Evolutionary conservation across 257 asterid genomes (phyloP).

Genomic region (Rubia yunnanensis): DNA sequence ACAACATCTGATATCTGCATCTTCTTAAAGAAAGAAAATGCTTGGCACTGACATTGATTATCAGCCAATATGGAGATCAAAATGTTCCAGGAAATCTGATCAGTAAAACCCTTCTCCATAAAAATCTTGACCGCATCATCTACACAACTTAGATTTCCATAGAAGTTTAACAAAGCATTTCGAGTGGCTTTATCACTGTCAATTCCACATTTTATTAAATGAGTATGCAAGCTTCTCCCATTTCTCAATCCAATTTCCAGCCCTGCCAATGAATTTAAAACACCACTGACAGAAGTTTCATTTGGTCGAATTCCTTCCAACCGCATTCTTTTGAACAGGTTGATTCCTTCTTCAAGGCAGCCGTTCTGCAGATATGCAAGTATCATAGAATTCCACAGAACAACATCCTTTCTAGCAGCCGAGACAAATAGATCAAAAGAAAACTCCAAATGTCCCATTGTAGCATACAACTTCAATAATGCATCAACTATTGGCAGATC

Average conservation of each 20-base stretch:
- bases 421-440: constrained; percentile 14
- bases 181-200: constrained; percentile 2
- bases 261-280: constrained; percentile 5
- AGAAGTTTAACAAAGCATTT: constrained; percentile 18
- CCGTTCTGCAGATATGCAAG: constrained; percentile 15
- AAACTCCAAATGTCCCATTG: constrained; percentile 13
- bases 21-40: constrained; percentile 13
- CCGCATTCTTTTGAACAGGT: constrained; percentile 12
- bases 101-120: constrained; percentile 7
- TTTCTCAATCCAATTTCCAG: constrained; percentile 15
- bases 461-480: constrained; percentile 14
- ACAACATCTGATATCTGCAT: constrained; percentile 13
- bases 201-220: constrained; percentile 22
- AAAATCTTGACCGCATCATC: constrained; percentile 18
- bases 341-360: constrained; percentile 16
- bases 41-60: constrained; percentile 11
- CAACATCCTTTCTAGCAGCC: constrained; percentile 10
- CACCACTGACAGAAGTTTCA: constrained; percentile 15
- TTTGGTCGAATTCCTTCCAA: constrained; percentile 15
- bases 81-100: constrained; percentile 19
- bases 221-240: constrained; percentile 25
- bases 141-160: constrained; percentile 11
- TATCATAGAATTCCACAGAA: constrained; percentile 22
- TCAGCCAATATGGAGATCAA: constrained; percentile 14
- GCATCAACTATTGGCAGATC: constrained; percentile 15